Evolutionary conservation across 768 basidiomycete genomes (phyloP).

Genomic region (Naganishia vaughanmartiniae): DNA sequence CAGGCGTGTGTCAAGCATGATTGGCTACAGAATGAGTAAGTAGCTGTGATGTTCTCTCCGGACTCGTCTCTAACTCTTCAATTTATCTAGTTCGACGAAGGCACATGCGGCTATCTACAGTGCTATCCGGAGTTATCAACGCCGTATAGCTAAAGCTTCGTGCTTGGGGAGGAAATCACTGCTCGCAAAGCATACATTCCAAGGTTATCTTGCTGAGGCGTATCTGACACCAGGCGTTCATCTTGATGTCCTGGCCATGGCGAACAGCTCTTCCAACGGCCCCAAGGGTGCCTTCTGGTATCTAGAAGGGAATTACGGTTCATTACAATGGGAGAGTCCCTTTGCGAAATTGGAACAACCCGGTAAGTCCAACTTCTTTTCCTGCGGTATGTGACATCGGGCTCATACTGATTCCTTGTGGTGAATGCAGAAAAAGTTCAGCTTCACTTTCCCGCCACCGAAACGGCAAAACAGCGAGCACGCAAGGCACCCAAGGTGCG

Average conservation of each 20-base stretch:
- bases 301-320: slow-evolving; percentile 15
- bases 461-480: too few species aligned
- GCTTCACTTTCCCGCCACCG: too few species aligned
- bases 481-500: too few species aligned
- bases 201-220: not conserved
- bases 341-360: not conserved
- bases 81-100: not conserved
- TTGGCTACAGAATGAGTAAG: not conserved
- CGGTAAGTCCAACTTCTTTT: not conserved
- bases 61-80: not conserved
- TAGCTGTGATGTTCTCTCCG: not conserved
- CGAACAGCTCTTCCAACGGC: not conserved
- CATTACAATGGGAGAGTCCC: slow-evolving; percentile 2
- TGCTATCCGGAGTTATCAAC: slow-evolving; percentile 11
- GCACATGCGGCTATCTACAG: not conserved
- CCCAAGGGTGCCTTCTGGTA: slow-evolving; percentile 15
- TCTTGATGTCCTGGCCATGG: not conserved
- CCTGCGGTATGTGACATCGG: not conserved
- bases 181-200: not conserved
- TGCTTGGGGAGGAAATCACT: not conserved
- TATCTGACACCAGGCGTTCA: slow-evolving; percentile 3
- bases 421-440: not conserved
- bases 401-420: not conserved
- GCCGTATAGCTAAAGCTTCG: not conserved
- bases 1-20: not conserved